Base-by-base conservation (phyloP, 2,329 filamentous ascomycete species). In the Zymoseptoria brevis region DNA sequence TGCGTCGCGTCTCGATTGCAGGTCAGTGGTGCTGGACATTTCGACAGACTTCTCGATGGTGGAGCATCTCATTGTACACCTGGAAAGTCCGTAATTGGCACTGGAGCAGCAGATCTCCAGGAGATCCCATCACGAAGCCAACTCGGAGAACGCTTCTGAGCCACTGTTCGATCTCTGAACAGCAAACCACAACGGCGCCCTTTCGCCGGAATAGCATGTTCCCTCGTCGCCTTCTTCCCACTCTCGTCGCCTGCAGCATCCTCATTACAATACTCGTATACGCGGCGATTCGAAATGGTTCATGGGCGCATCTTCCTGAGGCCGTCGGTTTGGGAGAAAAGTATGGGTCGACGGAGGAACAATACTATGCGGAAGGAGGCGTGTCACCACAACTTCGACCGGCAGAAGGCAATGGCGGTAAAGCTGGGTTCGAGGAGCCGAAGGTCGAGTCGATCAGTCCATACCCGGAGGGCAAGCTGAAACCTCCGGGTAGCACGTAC, bases 401-500 rank as follows among this genome's bases (percentile, higher is more conserved):
- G 26, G 58, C 51, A 55, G 61, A 62, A 48, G 57, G 50, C 22
- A 35, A 60, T 22, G 57, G 57, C 11, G 61, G 51, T 24, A 35
- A 62, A 54, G 35, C 61, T 16, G 57, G 62, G 3, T 71, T 72
- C 61, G 64, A 65, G 24, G 63, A 67, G 58, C 64, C 69, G 6
- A 66, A 67, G 54, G 61, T 68, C 53, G 64, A 70, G 29, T 57
- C 61, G 24, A 61, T 57, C 53, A 65, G 61, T 35, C 69, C 67
- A 2, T 70, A 70, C 58, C 62, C 69, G n/a, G 35, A 68, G 30
- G 71, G 73, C 3, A 64, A 68, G 2, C 70, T 74, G 7, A 78
- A 79, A 59, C 75, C 79, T 0, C 64, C 74, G 0, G 78, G 77
- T 1, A 74, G 75, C 61, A 77, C 77, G 49, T 85, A 83, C 66